A percentile compares a stretch with the other conserved stretches of the same genome.
Conservation (phyloP, 352 stramenopile genomes). For the Detonula confervacea region DNA sequence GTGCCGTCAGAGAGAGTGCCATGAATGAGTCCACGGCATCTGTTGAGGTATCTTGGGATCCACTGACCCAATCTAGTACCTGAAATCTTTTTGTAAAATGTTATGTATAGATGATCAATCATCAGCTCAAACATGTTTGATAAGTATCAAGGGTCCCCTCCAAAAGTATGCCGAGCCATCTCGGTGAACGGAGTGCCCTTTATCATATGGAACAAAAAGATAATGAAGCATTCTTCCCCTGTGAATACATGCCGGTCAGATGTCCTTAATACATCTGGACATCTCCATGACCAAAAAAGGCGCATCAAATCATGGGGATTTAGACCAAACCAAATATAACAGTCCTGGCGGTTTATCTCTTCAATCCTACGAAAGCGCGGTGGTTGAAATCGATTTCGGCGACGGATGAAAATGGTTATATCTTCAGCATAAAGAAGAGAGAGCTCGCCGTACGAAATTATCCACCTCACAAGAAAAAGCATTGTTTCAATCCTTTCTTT, state of each 20-base stretch:
- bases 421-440: conserved; percentile 37
- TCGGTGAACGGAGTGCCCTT: conserved; percentile 22
- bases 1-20: conserved; percentile 7
- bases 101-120: conserved; percentile 30
- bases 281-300: conserved; percentile 17
- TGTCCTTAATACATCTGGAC: conserved; percentile 6
- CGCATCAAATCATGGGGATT: conserved; percentile 8
- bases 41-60: conserved; percentile 19
- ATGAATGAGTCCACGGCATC: conserved; percentile 25
- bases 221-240: conserved; percentile 46
- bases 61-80: conserved; percentile 35
- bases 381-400: conserved; percentile 16
- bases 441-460: too few relatives aligned
- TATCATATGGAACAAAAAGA: conserved; percentile 24
- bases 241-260: conserved; percentile 13
- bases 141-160: conserved; percentile 25
- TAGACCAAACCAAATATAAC: conserved; percentile 28
- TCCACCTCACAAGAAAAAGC: background rate
- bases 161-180: conserved; percentile 26
- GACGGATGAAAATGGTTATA: conserved; percentile 26
- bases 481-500: background rate
- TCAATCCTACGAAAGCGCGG: conserved; percentile 5
- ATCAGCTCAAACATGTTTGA: conserved; percentile 33
- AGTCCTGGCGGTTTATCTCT: conserved; percentile 15
- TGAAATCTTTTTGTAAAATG: conserved; percentile 55